phyloP scores from a whole-genome alignment of 306 rosid genomes.

The Cercis canadensis region DNA sequence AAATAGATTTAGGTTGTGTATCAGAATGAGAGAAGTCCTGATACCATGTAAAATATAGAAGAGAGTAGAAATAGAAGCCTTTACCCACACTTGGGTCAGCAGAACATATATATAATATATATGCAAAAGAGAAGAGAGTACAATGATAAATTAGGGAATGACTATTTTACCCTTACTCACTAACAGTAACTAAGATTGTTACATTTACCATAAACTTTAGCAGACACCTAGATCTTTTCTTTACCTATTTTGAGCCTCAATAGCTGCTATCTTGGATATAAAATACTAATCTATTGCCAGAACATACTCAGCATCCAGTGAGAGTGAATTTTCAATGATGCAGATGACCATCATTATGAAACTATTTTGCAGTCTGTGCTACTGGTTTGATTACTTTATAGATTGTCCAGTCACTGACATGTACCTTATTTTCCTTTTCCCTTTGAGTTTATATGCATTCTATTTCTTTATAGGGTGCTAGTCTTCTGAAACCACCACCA shows the following conservation, averaged over 20 bases:
- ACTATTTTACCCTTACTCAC: background rate
- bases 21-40: too few species aligned
- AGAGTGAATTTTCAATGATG: constrained; percentile 6
- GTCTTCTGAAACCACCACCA: background rate
- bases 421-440: constrained; percentile 13
- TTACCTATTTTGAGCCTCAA: constrained; percentile 6
- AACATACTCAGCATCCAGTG: constrained; percentile 5
- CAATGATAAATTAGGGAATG: too few species aligned
- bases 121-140: too few species aligned
- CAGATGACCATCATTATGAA: constrained; percentile 14
- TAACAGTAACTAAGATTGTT: background rate
- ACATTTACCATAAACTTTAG: background rate
- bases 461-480: constrained; percentile 26
- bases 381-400: constrained; percentile 17
- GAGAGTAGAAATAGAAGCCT: too few species aligned
- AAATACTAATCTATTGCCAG: constrained; percentile 11
- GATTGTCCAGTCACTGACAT: constrained; percentile 18
- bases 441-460: constrained; percentile 9
- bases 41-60: too few species aligned
- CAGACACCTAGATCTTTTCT: background rate
- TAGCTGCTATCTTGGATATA: constrained; percentile 7
- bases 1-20: too few species aligned
- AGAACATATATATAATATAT: too few species aligned
- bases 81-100: too few species aligned
- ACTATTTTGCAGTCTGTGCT: constrained; percentile 21